phyloP scores from a whole-genome alignment of 352 stramenopile genomes.

The Globisporangium perplexum region DNA sequence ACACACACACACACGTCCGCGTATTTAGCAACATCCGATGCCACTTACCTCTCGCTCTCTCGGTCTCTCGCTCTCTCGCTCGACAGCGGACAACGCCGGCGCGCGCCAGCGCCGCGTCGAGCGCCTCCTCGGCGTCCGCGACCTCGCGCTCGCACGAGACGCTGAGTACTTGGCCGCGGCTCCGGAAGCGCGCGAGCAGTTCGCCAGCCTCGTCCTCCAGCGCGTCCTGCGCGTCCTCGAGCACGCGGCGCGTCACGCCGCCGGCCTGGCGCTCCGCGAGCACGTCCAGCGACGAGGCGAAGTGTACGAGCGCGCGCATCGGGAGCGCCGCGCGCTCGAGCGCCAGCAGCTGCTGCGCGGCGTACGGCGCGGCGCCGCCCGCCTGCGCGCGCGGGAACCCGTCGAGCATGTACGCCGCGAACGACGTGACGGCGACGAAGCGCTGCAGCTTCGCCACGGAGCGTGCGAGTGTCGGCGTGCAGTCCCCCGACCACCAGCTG shows the following conservation, averaged over 20 bases:
- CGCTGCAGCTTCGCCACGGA: slow-evolving; percentile 12
- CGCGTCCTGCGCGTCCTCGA: slow-evolving; percentile 44
- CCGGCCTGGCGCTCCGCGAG: slow-evolving; percentile 30
- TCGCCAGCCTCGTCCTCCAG: slow-evolving; percentile 21
- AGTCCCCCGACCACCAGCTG: not conserved
- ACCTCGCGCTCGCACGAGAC: slow-evolving; percentile 44
- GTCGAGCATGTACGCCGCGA: slow-evolving; percentile 28
- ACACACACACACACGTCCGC: too few species aligned
- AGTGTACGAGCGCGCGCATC: slow-evolving; percentile 28
- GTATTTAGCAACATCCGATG: too few species aligned
- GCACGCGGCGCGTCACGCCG: slow-evolving; percentile 19
- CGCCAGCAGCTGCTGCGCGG: slow-evolving; percentile 36
- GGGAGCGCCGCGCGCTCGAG: slow-evolving; percentile 23
- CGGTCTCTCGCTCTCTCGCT: too few species aligned
- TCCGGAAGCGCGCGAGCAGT: slow-evolving; percentile 20
- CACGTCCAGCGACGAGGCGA: slow-evolving; percentile 32
- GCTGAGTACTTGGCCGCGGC: slow-evolving; percentile 8
- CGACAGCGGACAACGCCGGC: not conserved
- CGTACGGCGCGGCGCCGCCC: slow-evolving; percentile 23
- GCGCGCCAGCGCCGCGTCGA: slow-evolving; percentile 16
- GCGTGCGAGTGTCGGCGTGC: not conserved
- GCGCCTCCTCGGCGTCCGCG: slow-evolving; percentile 27
- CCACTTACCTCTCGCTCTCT: too few species aligned
- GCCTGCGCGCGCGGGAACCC: slow-evolving; percentile 23
- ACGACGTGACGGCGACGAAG: slow-evolving; percentile 18